Evolutionary conservation across 1,139 yeast genomes (phyloP), one percentile per base, ranked within the genome.

Genomic region (Geotrichum cucujoidarum): DNA sequence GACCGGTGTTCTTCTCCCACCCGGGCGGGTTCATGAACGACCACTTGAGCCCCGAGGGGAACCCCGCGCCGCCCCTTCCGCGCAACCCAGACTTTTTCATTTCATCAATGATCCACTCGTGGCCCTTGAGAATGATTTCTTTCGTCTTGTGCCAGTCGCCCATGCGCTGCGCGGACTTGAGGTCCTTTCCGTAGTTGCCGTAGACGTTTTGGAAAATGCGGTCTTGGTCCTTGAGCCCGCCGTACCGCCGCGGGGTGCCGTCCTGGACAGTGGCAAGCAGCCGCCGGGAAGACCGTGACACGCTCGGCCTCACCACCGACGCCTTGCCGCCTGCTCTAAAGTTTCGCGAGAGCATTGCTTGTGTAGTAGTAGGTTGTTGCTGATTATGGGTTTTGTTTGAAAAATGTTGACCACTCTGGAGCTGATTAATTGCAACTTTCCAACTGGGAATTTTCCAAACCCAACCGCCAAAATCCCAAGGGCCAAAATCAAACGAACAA

Each of bases 11-110:
- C 66, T 85, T 86, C 57, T 86, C 94, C 95, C 95, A 86, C 53
- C 92, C 92, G 45, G 95, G 95, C 46, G 95, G 95, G 70, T 86
- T 86, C 95, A 86, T 86, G 64, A 86, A 86, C 17, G 94, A 83
- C 94, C 94, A 86, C 69, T 86, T 86, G 62, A 86, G 76, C 43
- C 95, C 95, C 22, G 89, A 80, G 45, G 95, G 95, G 74, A 86
- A 86, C 21, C 95, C 95, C 40, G 95, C 95, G 61, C 95, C 95
- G 53, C 95, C 95, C 70, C 95, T 81, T 50, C 95, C 95, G 68
- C 95, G 80, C 57, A 86, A 74, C 17, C 95, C 95, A 8, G 90
- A 81, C 62, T 80, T 78, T 67, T 86, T 86, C 74, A 84, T 80
- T 68, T 86, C 94, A 61, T 82, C 86, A 61, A 85, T 85, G 64